Evolutionary conservation across 768 basidiomycete species (phyloP).

Genomic region (Kwoniella sp.): DNA sequence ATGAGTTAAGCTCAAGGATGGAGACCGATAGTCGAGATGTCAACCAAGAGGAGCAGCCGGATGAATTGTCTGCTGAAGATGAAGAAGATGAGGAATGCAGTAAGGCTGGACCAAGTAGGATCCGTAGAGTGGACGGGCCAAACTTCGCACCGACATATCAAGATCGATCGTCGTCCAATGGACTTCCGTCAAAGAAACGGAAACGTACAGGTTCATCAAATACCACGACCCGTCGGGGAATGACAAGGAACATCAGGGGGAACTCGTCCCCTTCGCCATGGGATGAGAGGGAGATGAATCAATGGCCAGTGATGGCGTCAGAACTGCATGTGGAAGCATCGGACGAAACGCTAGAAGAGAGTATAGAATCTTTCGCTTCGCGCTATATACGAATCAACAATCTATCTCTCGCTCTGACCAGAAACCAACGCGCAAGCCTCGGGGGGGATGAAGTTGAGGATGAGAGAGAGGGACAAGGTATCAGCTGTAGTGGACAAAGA

Average conservation of each 20-base stretch:
- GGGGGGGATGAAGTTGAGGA: no score
- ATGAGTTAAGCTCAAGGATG: no score
- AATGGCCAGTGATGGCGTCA: conserved; percentile 19
- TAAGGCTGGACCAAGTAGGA: not conserved
- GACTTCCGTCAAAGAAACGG: not conserved
- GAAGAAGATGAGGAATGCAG: not conserved
- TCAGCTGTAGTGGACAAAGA: no score
- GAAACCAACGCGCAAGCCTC: no score
- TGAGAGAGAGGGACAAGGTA: no score
- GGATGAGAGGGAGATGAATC: not conserved
- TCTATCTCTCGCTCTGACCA: conserved; percentile 1
- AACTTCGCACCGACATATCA: conserved; percentile 14
- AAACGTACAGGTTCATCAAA: not conserved
- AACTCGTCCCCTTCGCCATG: not conserved
- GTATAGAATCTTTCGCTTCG: conserved; percentile 21
- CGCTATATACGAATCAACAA: conserved; percentile 20
- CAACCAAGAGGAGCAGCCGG: not conserved
- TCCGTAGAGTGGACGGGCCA: conserved; percentile 13
- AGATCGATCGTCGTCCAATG: not conserved
- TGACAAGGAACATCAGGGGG: not conserved
- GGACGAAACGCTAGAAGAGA: conserved; percentile 12
- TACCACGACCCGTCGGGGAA: not conserved
- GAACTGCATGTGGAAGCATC: not conserved
- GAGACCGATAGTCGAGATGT: no score
- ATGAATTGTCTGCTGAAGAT: not conserved